A percentile compares a stretch with the other conserved stretches of the same genome.
phyloP scores from a whole-genome alignment of 164 flowering plant genomes.

The Nelumbo lutea region DNA sequence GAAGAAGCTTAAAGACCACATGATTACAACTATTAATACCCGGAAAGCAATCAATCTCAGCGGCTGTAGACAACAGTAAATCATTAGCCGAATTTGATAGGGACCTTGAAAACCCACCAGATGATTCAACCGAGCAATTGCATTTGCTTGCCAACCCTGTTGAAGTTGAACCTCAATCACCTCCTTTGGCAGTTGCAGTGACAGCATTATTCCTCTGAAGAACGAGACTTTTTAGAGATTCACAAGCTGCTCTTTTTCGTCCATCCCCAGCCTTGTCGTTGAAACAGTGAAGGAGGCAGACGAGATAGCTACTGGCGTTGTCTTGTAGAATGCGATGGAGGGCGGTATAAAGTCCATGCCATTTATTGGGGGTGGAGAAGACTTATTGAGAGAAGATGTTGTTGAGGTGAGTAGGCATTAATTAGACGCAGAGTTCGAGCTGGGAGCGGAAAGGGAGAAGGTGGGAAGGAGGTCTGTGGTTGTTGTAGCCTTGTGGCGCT shows the following conservation, averaged over 20 bases:
- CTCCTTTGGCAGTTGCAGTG: constrained; percentile 79
- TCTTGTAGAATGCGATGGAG: constrained; percentile 38
- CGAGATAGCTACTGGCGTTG: not conserved
- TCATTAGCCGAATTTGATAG: constrained; percentile 73
- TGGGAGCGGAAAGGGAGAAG: constrained; percentile 40
- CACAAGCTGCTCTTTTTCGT: constrained; percentile 29
- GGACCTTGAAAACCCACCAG: constrained; percentile 71
- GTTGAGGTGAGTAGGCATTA: constrained; percentile 66
- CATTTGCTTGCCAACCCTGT: constrained; percentile 73
- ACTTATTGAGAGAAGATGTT: constrained; percentile 61
- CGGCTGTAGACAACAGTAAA: constrained; percentile 70
- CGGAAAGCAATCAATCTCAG: constrained; percentile 77
- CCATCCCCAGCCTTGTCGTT: constrained; percentile 26
- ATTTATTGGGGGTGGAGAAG: constrained; percentile 63
- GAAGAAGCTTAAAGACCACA: too few species aligned
- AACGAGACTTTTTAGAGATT: constrained; percentile 57
- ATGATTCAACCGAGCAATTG: constrained; percentile 58
- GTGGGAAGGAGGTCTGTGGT: constrained; percentile 69
- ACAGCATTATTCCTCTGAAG: constrained; percentile 54
- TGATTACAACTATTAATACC: constrained; percentile 21
- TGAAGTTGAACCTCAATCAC: constrained; percentile 48
- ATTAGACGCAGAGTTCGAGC: constrained; percentile 69
- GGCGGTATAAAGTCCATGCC: constrained; percentile 61
- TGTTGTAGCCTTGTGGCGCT: constrained; percentile 18
- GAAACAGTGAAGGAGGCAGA: not conserved